Evolutionary conservation across 1,139 yeast genomes (phyloP), one percentile per base, ranked within the genome.

Genomic region (Protomyces pachydermus): DNA sequence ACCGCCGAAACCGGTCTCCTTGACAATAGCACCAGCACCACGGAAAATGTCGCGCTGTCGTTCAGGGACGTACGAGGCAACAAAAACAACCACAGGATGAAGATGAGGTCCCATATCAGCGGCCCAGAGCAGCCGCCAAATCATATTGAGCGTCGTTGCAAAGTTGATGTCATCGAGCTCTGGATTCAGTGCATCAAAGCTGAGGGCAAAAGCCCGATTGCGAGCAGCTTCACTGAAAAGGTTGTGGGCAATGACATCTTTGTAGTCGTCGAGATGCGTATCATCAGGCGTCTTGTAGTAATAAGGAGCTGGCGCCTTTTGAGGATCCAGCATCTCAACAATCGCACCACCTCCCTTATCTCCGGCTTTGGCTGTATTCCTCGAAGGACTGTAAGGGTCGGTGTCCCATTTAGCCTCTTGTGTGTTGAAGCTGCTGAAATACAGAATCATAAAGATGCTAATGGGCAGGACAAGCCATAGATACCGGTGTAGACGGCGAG

Each of bases 51-150:
- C 38, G 37, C 61, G 54, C 25, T 57, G 61, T 25, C 28, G 50
- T 37, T 37, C 42, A 3, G 61, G 61, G 3, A 38, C 42, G 18
- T 48, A 57, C 3, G 55, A 45, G 23, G 55, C 51, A 8, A 57
- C 61, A 38, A 32, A 57, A 9, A 57, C 55, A 5, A 57, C 51
- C 28, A 57, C 55, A 14, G 61, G 61, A 10, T 42, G 48, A 42
- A 42, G 8, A 38, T 57, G 39, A 10, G 50, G 16, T 5, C 55
- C 48, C 37, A 20, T 53, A 34, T 54, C 51, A 12, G 32, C 42
- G 3, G 61, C 51, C 61, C 61, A 57, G 28, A 57, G 50, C 28
- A 57, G 25, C 8, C 61, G 46, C 61, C 61, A 57, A n/a, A 57
- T 50, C 16, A 57, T 48, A 28, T 53, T 48, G 12, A 48, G 55